Percentiles rank a stretch among this genome's conserved stretches.
Evolutionary conservation across 2,329 filamentous ascomycete species (phyloP).

Genomic region (Hymenoscyphus albidus): DNA sequence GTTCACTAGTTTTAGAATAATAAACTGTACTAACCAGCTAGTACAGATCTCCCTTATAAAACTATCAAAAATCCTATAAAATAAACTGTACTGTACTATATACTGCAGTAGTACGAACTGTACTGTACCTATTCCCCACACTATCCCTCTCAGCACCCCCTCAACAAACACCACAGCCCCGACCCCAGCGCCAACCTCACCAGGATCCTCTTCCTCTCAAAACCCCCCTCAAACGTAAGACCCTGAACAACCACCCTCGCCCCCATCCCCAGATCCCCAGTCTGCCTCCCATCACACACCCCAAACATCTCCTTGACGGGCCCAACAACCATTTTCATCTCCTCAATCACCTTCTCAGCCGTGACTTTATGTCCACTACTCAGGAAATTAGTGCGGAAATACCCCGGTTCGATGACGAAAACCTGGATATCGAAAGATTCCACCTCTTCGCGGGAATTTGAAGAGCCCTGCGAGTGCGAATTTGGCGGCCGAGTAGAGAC

Average conservation of each 20-base stretch:
- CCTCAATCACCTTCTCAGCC: not conserved
- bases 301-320: conserved; percentile 13
- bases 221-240: conserved; percentile 33
- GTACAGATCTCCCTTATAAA: no score
- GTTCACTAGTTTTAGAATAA: no score
- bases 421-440: conserved; percentile 43
- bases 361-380: conserved; percentile 9
- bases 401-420: conserved; percentile 47
- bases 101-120: no score
- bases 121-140: no score
- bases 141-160: conserved; percentile 15
- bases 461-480: conserved; percentile 41
- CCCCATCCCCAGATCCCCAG: conserved; percentile 38
- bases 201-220: conserved; percentile 32
- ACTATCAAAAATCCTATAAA: no score
- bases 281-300: conserved; percentile 35
- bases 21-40: no score
- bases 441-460: conserved; percentile 43
- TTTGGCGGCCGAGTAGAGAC: conserved; percentile 46
- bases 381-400: conserved; percentile 48
- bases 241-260: conserved; percentile 39
- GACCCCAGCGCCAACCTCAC: conserved; percentile 36
- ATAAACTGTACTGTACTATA: no score
- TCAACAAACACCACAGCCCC: conserved; percentile 35
- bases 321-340: conserved; percentile 10